Base-by-base conservation (phyloP, 2,329 filamentous ascomycete genomes). In the Cladophialophora chaetospira region DNA sequence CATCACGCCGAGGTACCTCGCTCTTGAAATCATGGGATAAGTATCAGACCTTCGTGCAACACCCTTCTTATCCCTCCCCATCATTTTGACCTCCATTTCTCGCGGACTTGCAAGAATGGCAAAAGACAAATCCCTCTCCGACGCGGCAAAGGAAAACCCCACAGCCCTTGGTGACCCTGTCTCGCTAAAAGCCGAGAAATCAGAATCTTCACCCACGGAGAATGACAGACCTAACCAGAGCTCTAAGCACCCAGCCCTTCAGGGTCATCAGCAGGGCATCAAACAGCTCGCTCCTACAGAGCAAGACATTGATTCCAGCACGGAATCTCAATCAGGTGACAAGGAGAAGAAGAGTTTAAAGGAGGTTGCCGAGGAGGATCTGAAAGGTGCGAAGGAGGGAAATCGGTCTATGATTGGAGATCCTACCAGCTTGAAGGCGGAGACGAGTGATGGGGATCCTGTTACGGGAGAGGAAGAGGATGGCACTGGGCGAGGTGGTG, bases 351-450 rank as follows among this genome's bases (percentile, higher is more conserved):
- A 52, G 19, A 59, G 52, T 31, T 36, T 64, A 17, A 64, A 64
- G 45, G 62, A 64, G 19, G 46, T 57, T 17, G 60, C 62, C 13
- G 17, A 62, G 35, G 29, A 53, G 25, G 55, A 62, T 48, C 58
- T 65, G 25, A 42, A 44, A 4, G 47, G 61, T 46, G 55, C 59
- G 5, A 44, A 57, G 25, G 56, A 55, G 31, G 57, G 54, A 5
- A 69, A 78, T 58, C 71, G 72, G 4, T 70, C 69, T 50, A 70
- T 71, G 61, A 65, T 75, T 5, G 73, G 73, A 25, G 74, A 75
- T 46, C 73, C 73, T 2, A 68, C 74, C 29, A 75, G 71, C 45
- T 35, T 74, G 25, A 75, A 75, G 57, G 72, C 72, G 5, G 74
- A 75, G 56, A 69, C 64, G 51, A 71, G 68, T 55, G 66, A 68